phyloP scores from a whole-genome alignment of 257 asterid species.

The Jacaranda mimosifolia region DNA sequence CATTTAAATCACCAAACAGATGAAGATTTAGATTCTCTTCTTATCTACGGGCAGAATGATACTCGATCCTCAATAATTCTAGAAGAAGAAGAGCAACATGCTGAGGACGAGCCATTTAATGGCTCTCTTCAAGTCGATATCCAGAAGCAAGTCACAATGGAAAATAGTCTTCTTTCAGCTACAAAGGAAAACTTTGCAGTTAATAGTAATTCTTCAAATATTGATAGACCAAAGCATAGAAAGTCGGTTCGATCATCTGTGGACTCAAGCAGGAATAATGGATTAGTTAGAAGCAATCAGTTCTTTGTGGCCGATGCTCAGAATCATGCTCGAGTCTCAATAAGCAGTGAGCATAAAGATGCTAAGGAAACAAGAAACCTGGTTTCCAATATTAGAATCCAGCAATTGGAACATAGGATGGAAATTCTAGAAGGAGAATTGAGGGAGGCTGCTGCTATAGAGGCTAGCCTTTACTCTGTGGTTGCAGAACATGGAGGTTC shows the following conservation, averaged over 20 bases:
- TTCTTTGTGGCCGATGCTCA: constrained; percentile 34
- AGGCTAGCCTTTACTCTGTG: constrained; percentile 75
- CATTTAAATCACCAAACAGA: constrained; percentile 22
- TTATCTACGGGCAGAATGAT: too few relatives aligned
- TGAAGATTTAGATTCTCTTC: too few relatives aligned
- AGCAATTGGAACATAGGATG: constrained; percentile 62
- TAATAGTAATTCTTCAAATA: constrained; percentile 38
- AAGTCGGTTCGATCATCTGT: constrained; percentile 68
- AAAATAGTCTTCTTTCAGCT: too few relatives aligned
- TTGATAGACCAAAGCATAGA: constrained; percentile 51
- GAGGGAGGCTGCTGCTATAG: constrained; percentile 87
- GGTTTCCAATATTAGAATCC: constrained; percentile 53
- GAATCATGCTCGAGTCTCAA: constrained; percentile 35
- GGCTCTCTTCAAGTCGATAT: too few relatives aligned
- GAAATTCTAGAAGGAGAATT: constrained; percentile 70
- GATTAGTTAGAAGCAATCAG: constrained; percentile 48
- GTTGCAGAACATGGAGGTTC: constrained; percentile 91
- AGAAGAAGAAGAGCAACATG: constrained; percentile 43
- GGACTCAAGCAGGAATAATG: constrained; percentile 58
- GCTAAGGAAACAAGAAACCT: constrained; percentile 59
- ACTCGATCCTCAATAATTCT: not conserved
- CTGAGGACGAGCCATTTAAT: constrained; percentile 19
- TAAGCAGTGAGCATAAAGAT: constrained; percentile 46
- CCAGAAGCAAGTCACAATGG: too few relatives aligned
- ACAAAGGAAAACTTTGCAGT: constrained; percentile 30